Evolutionary conservation across 805 yeast genomes (phyloP).

Genomic region (Ogataea nitratoaversa): DNA sequence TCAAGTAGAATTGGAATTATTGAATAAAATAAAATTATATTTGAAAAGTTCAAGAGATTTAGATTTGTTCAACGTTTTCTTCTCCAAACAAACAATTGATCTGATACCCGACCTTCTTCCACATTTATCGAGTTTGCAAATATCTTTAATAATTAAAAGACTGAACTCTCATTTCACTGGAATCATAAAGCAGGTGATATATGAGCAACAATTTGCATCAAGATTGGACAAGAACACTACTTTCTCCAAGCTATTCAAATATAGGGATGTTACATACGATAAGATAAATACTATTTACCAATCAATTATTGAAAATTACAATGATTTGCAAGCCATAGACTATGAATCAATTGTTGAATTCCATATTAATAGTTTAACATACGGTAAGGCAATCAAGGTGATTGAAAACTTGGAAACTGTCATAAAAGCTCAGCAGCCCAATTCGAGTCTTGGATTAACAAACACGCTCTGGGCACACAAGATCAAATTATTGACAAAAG

Average conservation of each 20-base stretch:
- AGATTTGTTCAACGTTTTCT: constrained; percentile 9
- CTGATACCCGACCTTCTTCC: constrained; percentile 1
- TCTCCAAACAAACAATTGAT: background rate
- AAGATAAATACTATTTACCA: background rate
- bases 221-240: constrained; percentile 14
- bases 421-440: constrained; percentile 1
- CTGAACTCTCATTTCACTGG: constrained; percentile 9
- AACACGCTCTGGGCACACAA: constrained; percentile 24
- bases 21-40: constrained; percentile 9
- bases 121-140: constrained; percentile 10
- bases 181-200: constrained; percentile 7
- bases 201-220: constrained; percentile 20
- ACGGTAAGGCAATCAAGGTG: constrained; percentile 17
- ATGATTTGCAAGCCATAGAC: constrained; percentile 14
- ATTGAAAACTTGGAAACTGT: constrained; percentile 19
- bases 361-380: constrained; percentile 14
- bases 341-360: constrained; percentile 24
- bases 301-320: background rate
- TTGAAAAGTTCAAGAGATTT: constrained; percentile 10
- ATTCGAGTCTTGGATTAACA: constrained; percentile 11
- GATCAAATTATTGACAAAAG: constrained; percentile 21
- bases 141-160: constrained; percentile 17
- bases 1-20: constrained; percentile 1
- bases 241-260: constrained; percentile 4
- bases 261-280: constrained; percentile 4